phyloP scores from a whole-genome alignment of 2,329 filamentous ascomycete genomes.

The Aspergillus ustus region DNA sequence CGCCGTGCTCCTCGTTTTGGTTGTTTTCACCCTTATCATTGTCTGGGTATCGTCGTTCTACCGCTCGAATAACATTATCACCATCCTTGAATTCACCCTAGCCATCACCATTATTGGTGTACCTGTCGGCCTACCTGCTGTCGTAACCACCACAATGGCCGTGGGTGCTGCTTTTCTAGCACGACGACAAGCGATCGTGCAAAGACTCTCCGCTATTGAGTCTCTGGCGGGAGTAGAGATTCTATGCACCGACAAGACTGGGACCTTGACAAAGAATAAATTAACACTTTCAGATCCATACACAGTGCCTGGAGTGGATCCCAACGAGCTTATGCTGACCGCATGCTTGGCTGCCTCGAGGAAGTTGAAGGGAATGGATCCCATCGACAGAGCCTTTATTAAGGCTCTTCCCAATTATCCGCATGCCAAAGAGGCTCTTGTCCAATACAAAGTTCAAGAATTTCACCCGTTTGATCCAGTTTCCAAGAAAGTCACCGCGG shows the following conservation, averaged over 20 bases:
- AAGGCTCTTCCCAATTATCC: slow-evolving; percentile 84
- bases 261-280: slow-evolving; percentile 93
- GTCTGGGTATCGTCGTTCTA: slow-evolving; percentile 91
- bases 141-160: slow-evolving; percentile 94
- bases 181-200: slow-evolving; percentile 90
- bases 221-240: slow-evolving; percentile 91
- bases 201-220: slow-evolving; percentile 90
- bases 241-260: slow-evolving; percentile 92
- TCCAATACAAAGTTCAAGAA: slow-evolving; percentile 81
- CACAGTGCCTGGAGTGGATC: slow-evolving; percentile 78
- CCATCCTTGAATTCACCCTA: slow-evolving; percentile 81
- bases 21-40: slow-evolving; percentile 77
- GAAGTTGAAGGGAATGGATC: slow-evolving; percentile 95
- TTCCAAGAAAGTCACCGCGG: slow-evolving; percentile 86
- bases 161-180: slow-evolving; percentile 90
- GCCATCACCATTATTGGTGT: slow-evolving; percentile 92
- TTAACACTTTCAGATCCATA: slow-evolving; percentile 84
- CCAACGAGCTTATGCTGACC: slow-evolving; percentile 89
- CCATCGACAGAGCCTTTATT: slow-evolving; percentile 93
- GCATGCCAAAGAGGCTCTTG: slow-evolving; percentile 76
- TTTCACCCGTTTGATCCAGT: slow-evolving; percentile 91
- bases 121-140: slow-evolving; percentile 87
- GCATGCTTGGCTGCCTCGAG: slow-evolving; percentile 86
- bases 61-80: slow-evolving; percentile 78
- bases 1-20: slow-evolving; percentile 76